Evolutionary conservation across 2,329 filamentous ascomycete genomes (phyloP).

Genomic region (Colletotrichum eremochloae): DNA sequence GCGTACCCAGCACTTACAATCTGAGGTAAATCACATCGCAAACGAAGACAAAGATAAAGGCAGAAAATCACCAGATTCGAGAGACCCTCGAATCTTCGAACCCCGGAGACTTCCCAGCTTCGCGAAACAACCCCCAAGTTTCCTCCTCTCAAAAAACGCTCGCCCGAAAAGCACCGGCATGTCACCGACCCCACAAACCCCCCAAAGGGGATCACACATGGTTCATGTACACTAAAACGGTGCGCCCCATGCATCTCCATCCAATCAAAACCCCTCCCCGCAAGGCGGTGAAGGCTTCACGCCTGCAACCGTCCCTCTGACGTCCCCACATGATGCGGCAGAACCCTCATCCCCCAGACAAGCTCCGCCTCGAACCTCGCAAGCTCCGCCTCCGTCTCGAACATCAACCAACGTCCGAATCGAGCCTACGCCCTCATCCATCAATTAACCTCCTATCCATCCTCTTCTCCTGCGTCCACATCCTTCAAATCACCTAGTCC

Average conservation of each 20-base stretch:
- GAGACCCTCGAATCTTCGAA: background rate
- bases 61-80: background rate
- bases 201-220: background rate
- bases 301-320: background rate
- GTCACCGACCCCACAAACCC: conserved; percentile 11
- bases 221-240: background rate
- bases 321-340: conserved; percentile 21
- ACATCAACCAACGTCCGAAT: background rate
- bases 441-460: background rate
- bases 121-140: background rate
- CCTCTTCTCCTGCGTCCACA: too few species aligned
- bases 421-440: background rate
- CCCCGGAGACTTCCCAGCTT: background rate
- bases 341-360: conserved; percentile 24
- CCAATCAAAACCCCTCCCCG: background rate
- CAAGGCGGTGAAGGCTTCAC: background rate
- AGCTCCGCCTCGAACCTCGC: conserved; percentile 24
- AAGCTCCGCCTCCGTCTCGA: background rate
- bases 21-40: background rate
- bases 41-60: background rate
- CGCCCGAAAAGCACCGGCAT: background rate
- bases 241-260: background rate
- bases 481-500: too few species aligned
- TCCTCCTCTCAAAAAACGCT: background rate
- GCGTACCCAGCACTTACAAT: background rate